Percentiles rank a stretch among this genome's conserved stretches.
Conservation (phyloP, 164 flowering plant genomes). For the Piper longum region DNA sequence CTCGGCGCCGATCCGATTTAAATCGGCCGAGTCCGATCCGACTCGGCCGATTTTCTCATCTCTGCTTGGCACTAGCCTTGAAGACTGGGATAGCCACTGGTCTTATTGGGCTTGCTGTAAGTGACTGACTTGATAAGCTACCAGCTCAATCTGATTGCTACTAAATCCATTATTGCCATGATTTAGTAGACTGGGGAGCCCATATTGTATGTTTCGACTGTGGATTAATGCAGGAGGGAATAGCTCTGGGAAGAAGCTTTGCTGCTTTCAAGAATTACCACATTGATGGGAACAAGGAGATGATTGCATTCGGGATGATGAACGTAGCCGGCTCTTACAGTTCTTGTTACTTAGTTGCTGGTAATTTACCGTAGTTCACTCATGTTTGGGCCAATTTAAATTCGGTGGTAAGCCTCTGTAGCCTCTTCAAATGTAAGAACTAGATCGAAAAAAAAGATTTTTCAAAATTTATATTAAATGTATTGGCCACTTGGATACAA, state of each 20-base stretch:
- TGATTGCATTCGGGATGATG: constrained; percentile 87
- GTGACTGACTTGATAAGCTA: background rate
- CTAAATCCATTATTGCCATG: background rate
- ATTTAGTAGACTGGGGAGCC: background rate
- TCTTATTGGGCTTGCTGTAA: background rate
- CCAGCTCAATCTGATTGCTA: too few species aligned
- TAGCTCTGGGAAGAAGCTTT: constrained; percentile 85
- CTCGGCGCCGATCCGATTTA: too few species aligned
- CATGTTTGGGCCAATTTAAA: background rate
- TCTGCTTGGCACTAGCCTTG: background rate
- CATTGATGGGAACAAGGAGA: constrained; percentile 95
- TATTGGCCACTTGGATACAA: too few species aligned
- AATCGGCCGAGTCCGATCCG: too few species aligned
- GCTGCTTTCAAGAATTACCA: constrained; percentile 79
- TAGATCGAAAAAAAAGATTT: too few species aligned
- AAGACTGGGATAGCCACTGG: background rate
- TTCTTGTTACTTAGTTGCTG: constrained; percentile 79
- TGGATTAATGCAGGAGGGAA: constrained; percentile 51
- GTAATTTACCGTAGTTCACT: constrained; percentile 11
- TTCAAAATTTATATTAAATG: too few species aligned
- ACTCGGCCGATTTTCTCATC: too few species aligned
- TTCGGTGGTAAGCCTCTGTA: background rate
- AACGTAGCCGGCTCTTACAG: constrained; percentile 75
- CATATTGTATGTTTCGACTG: background rate
- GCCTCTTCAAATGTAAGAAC: background rate